Percentiles rank a stretch among this genome's conserved stretches.
These are phyloP conservation scores for Xylaria sp. DNA, from an alignment of 2,329 filamentous ascomycete genomes.

Conservation along the genomic window DNA sequence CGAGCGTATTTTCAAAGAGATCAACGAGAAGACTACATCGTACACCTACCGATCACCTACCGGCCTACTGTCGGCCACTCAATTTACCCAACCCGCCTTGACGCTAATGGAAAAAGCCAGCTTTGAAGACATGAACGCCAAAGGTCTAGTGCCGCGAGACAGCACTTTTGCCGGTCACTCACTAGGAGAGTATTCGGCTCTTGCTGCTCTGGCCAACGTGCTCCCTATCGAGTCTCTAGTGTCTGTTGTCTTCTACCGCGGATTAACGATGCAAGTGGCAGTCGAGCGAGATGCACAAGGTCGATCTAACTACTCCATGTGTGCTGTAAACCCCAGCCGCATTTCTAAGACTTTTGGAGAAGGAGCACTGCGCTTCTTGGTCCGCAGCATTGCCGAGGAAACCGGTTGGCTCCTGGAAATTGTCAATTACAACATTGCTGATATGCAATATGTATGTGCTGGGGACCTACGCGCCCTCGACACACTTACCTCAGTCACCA, in stretches of 20 bases:
- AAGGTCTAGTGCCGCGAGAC: constrained; percentile 94
- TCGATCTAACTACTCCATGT: constrained; percentile 99
- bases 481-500: constrained; percentile 82
- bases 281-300: constrained; percentile 94
- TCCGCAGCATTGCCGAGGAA: constrained; percentile 92
- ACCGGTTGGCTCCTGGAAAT: constrained; percentile 97
- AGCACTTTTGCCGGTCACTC: constrained; percentile 99
- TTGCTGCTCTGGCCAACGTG: constrained; percentile 95
- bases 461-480: constrained; percentile 78
- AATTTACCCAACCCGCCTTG: constrained; percentile 97
- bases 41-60: constrained; percentile 98
- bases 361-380: constrained; percentile 94
- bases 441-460: constrained; percentile 80
- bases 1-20: constrained; percentile 99
- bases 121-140: constrained; percentile 93
- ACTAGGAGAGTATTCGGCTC: constrained; percentile 95
- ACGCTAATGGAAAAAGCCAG: constrained; percentile 99
- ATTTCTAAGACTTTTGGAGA: constrained; percentile 99
- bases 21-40: constrained; percentile 89
- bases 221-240: constrained; percentile 99
- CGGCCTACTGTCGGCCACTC: constrained; percentile 93
- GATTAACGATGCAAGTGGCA: constrained; percentile 98
- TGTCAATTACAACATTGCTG: constrained; percentile 92
- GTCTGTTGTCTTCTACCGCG: constrained; percentile 98
- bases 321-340: constrained; percentile 96